Base-by-base conservation (phyloP, 345 rosid genomes). In the Streptanthus diversifolius region DNA sequence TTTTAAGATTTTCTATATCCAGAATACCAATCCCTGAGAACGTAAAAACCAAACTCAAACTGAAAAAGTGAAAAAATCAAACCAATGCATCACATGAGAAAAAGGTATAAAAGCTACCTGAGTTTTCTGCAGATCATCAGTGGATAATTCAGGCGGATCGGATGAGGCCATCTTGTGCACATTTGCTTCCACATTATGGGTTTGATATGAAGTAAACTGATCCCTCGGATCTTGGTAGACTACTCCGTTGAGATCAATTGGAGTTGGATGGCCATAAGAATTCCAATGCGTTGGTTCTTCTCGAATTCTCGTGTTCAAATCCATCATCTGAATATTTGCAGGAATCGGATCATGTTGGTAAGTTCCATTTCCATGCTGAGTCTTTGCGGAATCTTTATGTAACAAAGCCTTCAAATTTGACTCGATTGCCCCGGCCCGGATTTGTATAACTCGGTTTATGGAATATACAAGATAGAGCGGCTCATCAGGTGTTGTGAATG, bases 401-500 rank as follows among this genome's bases (percentile, higher is more conserved):
- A 84, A 70, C 65, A 86, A 77, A 45, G 88, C 92, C 80, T 90
- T 95, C 90, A 92, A 67, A 80, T 90, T 92, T 73, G 98, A 93
- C 85, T 95, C 98, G 30, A 92, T 75, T 59, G 93, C 87, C 44
- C 98, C 99, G 45, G 92, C 92, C 71, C 99, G 86, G 53, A 92
- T 93, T 83, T 92, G 99, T 68, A 90, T 81, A 57, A 95, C 81
- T 82, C 99, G 89, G 82, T 95, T 95, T 78, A 95, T 90, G 22
- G 93, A 48, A 70, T 92, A 92, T 51, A 95, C 81, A 80, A 95
- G 81, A 86, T 95, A 90, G 67, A 95, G 97, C 2, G 99, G 99
- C 72, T 95, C 99, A 81, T 95, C 99, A n/a, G 95, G 98, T 35
- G 80, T 58, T 61, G 99, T 84, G 78, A 95, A 95, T 27, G 98